phyloP scores from a whole-genome alignment of 78 protist genomes.

The Dictyostelium capitatum region DNA sequence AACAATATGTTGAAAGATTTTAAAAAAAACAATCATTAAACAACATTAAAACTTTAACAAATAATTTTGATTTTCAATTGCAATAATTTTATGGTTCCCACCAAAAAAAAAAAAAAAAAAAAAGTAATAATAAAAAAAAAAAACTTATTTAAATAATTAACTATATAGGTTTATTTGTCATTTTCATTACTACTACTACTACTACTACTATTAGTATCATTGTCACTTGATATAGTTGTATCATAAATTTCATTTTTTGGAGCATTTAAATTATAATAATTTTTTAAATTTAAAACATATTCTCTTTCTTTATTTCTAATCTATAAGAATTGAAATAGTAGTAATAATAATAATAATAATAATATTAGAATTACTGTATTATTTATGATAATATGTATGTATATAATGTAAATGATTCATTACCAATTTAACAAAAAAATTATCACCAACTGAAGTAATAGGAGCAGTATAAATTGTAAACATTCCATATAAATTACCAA shows the following conservation, averaged over 20 bases:
- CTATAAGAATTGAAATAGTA: background rate
- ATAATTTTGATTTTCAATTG: too few relatives aligned
- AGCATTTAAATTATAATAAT: background rate
- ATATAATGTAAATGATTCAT: too few relatives aligned
- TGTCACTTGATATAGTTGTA: too few relatives aligned
- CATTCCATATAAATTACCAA: constrained; percentile 81
- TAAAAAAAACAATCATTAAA: too few relatives aligned
- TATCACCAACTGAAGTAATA: constrained; percentile 62
- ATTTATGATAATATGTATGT: background rate
- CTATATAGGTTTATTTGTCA: too few relatives aligned
- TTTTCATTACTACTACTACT: too few relatives aligned
- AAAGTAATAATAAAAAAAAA: too few relatives aligned
- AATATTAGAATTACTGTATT: background rate
- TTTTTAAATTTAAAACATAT: constrained; percentile 9
- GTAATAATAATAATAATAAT: background rate
- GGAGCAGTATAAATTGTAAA: constrained; percentile 52
- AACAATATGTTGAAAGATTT: too few relatives aligned
- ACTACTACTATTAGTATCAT: too few relatives aligned
- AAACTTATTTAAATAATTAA: background rate
- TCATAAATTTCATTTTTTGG: constrained; percentile 11
- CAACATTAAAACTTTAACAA: too few relatives aligned
- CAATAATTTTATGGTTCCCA: too few relatives aligned
- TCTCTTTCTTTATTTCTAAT: constrained; percentile 46
- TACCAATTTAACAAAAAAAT: constrained; percentile 67
- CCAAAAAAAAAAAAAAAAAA: too few relatives aligned